These are phyloP conservation scores for Ogataea nitratoaversa DNA, from an alignment of 805 yeast species.

Conservation along the genomic window DNA sequence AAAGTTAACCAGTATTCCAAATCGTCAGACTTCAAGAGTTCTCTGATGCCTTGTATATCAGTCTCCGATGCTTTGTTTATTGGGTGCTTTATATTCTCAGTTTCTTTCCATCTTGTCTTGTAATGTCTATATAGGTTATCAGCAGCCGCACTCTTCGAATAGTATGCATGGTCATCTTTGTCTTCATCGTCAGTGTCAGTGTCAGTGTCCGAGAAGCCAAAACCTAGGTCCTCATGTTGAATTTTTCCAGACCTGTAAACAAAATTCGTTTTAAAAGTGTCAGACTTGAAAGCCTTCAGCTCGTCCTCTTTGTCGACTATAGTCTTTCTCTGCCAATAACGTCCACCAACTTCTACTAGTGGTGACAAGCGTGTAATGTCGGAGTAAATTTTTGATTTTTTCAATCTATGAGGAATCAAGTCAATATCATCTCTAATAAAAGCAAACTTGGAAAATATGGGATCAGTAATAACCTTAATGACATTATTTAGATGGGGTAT, in stretches of 20 bases:
- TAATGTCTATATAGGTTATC: conserved; percentile 5
- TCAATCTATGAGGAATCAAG: conserved; percentile 50
- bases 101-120: conserved; percentile 17
- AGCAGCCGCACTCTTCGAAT: background rate
- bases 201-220: no score
- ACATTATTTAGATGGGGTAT: conserved; percentile 52
- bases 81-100: background rate
- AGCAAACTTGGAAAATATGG: conserved; percentile 60
- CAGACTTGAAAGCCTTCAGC: background rate
- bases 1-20: conserved; percentile 22
- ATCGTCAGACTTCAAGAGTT: conserved; percentile 34
- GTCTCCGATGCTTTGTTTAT: conserved; percentile 1
- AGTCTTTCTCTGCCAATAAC: conserved; percentile 4
- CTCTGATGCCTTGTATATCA: conserved; percentile 19
- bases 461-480: conserved; percentile 56
- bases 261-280: conserved; percentile 13
- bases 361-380: conserved; percentile 59
- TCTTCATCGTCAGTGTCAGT: background rate
- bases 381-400: conserved; percentile 39
- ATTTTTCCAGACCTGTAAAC: conserved; percentile 3
- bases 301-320: conserved; percentile 6
- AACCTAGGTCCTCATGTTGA: background rate
- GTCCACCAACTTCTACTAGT: conserved; percentile 26
- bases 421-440: conserved; percentile 62
- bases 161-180: background rate